Conservation (phyloP, 2,329 filamentous ascomycete species). For the Xylariaceae sp. region DNA sequence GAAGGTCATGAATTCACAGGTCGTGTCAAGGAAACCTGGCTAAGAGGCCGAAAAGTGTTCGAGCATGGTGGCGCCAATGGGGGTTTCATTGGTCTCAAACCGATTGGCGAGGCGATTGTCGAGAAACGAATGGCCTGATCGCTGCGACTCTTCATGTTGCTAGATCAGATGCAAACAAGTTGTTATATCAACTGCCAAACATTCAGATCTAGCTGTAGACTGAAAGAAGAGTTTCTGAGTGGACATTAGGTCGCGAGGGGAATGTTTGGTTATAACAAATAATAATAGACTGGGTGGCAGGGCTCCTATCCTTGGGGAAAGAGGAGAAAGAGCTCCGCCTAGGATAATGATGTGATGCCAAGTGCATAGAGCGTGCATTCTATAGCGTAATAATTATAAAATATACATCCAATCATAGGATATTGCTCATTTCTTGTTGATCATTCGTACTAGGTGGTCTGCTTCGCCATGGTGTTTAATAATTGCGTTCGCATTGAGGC, state of each 20-base stretch:
- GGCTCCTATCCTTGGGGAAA: constrained; percentile 19
- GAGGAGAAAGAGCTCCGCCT: constrained; percentile 14
- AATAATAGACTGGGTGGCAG: constrained; percentile 2
- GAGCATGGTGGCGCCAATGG: constrained; percentile 61
- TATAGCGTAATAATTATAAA: constrained; percentile 30
- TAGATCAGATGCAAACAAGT: too few species aligned
- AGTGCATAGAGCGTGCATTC: constrained; percentile 21
- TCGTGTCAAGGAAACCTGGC: constrained; percentile 83
- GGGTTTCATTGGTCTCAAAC: constrained; percentile 58
- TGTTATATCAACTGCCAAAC: background rate
- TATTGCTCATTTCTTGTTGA: background rate
- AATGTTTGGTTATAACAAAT: constrained; percentile 6
- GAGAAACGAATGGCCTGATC: constrained; percentile 62
- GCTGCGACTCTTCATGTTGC: background rate
- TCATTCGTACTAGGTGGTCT: too few species aligned
- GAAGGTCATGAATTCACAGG: constrained; percentile 80
- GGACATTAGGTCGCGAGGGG: constrained; percentile 4
- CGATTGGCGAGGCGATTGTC: constrained; percentile 62
- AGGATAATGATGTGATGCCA: constrained; percentile 27
- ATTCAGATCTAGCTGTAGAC: background rate
- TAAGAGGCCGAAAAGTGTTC: constrained; percentile 79
- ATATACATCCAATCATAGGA: constrained; percentile 6
- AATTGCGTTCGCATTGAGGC: too few species aligned
- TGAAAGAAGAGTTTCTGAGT: background rate
- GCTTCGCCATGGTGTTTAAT: too few species aligned